These are phyloP conservation scores for Candida ficus DNA, from an alignment of 805 yeast species.

Conservation along the genomic window DNA sequence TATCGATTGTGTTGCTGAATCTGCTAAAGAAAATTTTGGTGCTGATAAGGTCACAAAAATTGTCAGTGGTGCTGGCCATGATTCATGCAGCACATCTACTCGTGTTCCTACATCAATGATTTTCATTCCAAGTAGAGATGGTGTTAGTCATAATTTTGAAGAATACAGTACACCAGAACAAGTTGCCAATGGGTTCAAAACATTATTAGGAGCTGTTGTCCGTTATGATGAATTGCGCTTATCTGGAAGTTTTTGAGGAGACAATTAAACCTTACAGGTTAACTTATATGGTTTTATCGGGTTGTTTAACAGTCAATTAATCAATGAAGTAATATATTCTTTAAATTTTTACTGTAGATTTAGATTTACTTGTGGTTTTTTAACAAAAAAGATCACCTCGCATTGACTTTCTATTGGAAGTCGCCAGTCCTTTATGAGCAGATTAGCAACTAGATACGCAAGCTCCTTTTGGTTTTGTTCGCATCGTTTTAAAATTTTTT, in stretches of 20 bases:
- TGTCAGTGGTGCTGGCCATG: constrained; percentile 72
- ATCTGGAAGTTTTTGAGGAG: neutral
- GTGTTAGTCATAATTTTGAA: constrained; percentile 61
- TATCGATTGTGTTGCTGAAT: constrained; percentile 43
- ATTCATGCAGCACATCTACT: constrained; percentile 53
- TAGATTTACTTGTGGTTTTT: too few species aligned
- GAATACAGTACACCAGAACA: constrained; percentile 65
- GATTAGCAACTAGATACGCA: too few species aligned
- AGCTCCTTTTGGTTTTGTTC: too few species aligned
- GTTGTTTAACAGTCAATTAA: too few species aligned
- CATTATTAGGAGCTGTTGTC: constrained; percentile 46
- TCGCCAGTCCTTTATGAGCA: neutral
- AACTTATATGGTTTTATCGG: too few species aligned
- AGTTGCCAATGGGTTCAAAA: constrained; percentile 54
- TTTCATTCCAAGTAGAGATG: constrained; percentile 64
- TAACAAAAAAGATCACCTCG: too few species aligned
- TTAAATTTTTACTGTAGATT: too few species aligned
- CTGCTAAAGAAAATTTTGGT: constrained; percentile 48
- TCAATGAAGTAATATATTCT: too few species aligned
- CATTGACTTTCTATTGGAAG: neutral
- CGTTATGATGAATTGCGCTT: constrained; percentile 28
- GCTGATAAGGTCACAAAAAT: constrained; percentile 39
- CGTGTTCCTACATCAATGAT: constrained; percentile 69
- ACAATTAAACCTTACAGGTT: too few species aligned
- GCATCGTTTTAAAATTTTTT: too few species aligned